These are phyloP conservation scores for Neonectria ditissima DNA, from an alignment of 2,329 filamentous ascomycete species.

Conservation along the genomic window DNA sequence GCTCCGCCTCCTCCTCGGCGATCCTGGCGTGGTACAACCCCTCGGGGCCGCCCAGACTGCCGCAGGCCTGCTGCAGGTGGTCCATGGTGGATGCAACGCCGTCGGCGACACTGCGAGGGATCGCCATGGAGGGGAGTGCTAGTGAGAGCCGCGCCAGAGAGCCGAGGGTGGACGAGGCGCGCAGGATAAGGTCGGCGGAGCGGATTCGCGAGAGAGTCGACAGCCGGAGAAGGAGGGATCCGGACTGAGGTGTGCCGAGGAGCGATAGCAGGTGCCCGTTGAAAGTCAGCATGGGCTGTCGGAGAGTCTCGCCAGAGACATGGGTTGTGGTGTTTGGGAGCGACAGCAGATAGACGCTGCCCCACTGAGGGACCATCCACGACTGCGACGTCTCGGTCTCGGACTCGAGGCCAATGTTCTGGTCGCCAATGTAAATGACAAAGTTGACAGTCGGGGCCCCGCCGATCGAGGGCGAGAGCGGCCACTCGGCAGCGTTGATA, in stretches of 20 bases:
- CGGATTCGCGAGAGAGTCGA: constrained; percentile 88
- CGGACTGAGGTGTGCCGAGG: constrained; percentile 84
- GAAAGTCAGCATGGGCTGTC: constrained; percentile 87
- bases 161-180: constrained; percentile 93
- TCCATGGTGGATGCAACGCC: constrained; percentile 84
- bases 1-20: constrained; percentile 89
- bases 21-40: constrained; percentile 85
- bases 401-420: constrained; percentile 70
- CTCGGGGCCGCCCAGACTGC: constrained; percentile 71
- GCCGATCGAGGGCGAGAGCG: constrained; percentile 92
- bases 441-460: constrained; percentile 96
- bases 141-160: constrained; percentile 87
- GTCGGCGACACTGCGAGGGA: constrained; percentile 86
- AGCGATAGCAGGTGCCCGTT: constrained; percentile 90
- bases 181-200: constrained; percentile 85
- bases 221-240: constrained; percentile 86
- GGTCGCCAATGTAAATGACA: constrained; percentile 86
- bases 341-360: constrained; percentile 73
- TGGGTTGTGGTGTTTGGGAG: constrained; percentile 57
- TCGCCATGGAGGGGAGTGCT: constrained; percentile 89
- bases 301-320: constrained; percentile 75
- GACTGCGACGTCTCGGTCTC: constrained; percentile 66
- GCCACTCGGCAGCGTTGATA: constrained; percentile 98
- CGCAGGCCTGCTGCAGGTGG: constrained; percentile 82
- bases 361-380: constrained; percentile 98